Conservation (phyloP, 1,139 yeast species). For the Suhomyces bribrorum region DNA sequence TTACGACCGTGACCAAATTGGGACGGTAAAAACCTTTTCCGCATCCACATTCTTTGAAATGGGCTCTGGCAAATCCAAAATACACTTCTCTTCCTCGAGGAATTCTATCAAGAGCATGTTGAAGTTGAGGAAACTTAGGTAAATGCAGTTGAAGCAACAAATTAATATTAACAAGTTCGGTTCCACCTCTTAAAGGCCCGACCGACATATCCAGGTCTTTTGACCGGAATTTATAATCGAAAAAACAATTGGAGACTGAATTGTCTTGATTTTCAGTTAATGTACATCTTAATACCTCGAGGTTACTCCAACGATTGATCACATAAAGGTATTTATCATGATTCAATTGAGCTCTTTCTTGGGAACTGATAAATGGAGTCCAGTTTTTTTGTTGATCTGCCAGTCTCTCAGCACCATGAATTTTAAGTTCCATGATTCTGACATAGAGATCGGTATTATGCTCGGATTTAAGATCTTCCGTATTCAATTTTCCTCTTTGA, state of each 20-base stretch:
- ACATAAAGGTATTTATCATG: conserved; percentile 35
- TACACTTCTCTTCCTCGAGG: conserved; percentile 17
- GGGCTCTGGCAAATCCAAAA: conserved; percentile 22
- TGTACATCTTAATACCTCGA: conserved; percentile 34
- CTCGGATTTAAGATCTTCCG: conserved; percentile 21
- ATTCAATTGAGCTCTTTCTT: conserved; percentile 20
- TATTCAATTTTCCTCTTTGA: conserved; percentile 34
- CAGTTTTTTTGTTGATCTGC: conserved; percentile 40
- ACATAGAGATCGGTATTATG: conserved; percentile 23
- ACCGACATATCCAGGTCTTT: conserved; percentile 8
- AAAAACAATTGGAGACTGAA: conserved; percentile 27
- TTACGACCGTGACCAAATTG: conserved; percentile 17
- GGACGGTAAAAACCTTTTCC: conserved; percentile 20
- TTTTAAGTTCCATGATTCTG: conserved; percentile 29
- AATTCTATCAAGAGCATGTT: conserved; percentile 36
- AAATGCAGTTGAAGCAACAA: conserved; percentile 11
- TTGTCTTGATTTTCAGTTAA: conserved; percentile 13
- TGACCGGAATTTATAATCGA: conserved; percentile 22
- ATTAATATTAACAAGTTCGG: conserved; percentile 23
- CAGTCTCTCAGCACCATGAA: conserved; percentile 24
- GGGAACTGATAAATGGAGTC: conserved; percentile 40
- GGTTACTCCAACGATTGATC: conserved; percentile 39
- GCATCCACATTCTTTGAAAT: conserved; percentile 20
- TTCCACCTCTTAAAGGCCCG: conserved; percentile 31
- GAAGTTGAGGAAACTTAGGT: conserved; percentile 5